Conservation (phyloP, 371 early-diverging fungal genomes). For the Zychaea mexicana region DNA sequence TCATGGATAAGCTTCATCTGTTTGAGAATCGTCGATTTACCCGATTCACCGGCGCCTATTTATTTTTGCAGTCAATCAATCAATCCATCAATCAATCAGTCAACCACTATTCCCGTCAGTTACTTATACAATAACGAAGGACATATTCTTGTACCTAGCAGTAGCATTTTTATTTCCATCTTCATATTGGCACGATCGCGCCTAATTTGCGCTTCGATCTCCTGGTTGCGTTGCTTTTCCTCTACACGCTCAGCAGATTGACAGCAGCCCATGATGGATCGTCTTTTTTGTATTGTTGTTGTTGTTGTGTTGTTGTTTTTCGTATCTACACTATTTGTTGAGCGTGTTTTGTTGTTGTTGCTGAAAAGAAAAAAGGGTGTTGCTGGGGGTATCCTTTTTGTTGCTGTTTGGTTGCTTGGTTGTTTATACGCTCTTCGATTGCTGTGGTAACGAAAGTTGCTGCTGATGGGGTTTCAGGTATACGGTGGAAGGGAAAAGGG, state of each 20-base stretch:
- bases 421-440: neutral
- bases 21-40: slow-evolving; percentile 95
- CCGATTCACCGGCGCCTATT: slow-evolving; percentile 95
- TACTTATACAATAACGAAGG: too few species aligned
- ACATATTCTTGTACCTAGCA: slow-evolving; percentile 79
- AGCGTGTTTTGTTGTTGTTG: slow-evolving; percentile 4
- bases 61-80: neutral
- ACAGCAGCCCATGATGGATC: slow-evolving; percentile 80
- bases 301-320: neutral
- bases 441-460: neutral
- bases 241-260: slow-evolving; percentile 81
- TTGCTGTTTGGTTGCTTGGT: neutral
- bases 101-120: too few species aligned
- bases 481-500: neutral
- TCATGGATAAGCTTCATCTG: slow-evolving; percentile 97
- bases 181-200: slow-evolving; percentile 73
- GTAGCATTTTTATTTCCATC: slow-evolving; percentile 92
- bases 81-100: neutral
- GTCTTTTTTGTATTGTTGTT: neutral
- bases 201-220: slow-evolving; percentile 85
- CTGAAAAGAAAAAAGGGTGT: too few species aligned
- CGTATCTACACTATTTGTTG: neutral
- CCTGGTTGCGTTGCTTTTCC: slow-evolving; percentile 75
- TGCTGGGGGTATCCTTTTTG: slow-evolving; percentile 2
- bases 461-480: neutral